Base-by-base conservation (phyloP, 176 grass and related monocot genomes). In the Poa annua region DNA sequence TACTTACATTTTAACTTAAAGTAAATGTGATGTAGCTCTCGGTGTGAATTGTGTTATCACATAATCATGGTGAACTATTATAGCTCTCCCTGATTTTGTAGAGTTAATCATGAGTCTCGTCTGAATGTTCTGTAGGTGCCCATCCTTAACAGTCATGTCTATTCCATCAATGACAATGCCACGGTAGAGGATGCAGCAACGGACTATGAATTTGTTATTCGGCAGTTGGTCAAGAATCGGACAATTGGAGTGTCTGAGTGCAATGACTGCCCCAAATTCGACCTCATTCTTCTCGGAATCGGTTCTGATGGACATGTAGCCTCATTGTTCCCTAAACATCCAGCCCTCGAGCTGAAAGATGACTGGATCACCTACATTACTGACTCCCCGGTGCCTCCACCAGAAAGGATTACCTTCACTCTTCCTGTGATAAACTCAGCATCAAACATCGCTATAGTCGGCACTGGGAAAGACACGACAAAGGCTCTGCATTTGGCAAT, bases 361-460 rank as follows among this genome's bases (percentile, higher is more conserved):
- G 62, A 88, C 66, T 93, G 91, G 91, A 61, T 93, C 29, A 86
- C 91, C 67, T 90, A 85, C 91, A 86, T 90, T 54, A 90, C 82
- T 3, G 88, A 90, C 74, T 81, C 85, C 10, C 88, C 88, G 24
- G 85, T 88, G 54, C 85, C 88, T 3, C 91, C 91, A 33, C 91
- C 88, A 8, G 88, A 90, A 59, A 93, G 91, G 81, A 93, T 93
- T 26, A 93, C 91, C 48, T 90, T 93, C 51, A 93, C 91, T 12
- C 42, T 93, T 50, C 88, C 88, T 25, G 91, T 93, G 21, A 86
- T 93, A 68, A 93, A 90, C 61, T 86, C 91, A 0, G 88, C 88
- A 35, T 77, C 85, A 19, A 83, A 88, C 81, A 61, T 93, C 54
- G 85, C 86, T 4, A 73, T 93, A 52, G 66, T 90, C 32, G 91